Conservation (phyloP, 495 filamentous ascomycete species). For the Venustampulla echinocandica region DNA sequence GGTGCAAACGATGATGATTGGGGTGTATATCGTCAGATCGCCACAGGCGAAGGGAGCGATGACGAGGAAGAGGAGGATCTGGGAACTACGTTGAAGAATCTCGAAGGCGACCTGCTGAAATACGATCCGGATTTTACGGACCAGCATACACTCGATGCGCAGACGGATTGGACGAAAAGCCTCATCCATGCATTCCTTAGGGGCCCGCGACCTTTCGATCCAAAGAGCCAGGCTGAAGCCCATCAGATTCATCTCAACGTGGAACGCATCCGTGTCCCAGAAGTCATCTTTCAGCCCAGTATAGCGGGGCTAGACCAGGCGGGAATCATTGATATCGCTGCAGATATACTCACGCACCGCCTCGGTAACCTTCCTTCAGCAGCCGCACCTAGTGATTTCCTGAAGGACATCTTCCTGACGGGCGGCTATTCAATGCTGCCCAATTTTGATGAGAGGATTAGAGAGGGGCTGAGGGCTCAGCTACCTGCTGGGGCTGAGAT, state of each 20-base stretch:
- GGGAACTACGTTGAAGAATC: slow-evolving; percentile 53
- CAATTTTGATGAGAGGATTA: slow-evolving; percentile 77
- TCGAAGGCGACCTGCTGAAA: slow-evolving; percentile 77
- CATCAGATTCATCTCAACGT: slow-evolving; percentile 93
- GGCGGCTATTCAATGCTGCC: slow-evolving; percentile 85
- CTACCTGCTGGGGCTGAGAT: slow-evolving; percentile 61
- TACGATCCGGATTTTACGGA: slow-evolving; percentile 85
- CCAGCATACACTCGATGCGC: slow-evolving; percentile 81
- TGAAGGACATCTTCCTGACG: slow-evolving; percentile 85
- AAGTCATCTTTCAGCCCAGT: slow-evolving; percentile 85
- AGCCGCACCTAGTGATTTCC: slow-evolving; percentile 50
- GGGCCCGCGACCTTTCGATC: slow-evolving; percentile 79
- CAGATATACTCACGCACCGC: slow-evolving; percentile 74
- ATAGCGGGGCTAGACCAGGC: slow-evolving; percentile 95
- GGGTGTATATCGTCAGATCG: slow-evolving; percentile 89
- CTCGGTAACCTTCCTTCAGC: slow-evolving; percentile 37
- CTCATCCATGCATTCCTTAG: slow-evolving; percentile 82
- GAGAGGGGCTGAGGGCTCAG: slow-evolving; percentile 58
- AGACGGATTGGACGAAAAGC: slow-evolving; percentile 87
- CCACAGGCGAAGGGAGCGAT: slow-evolving; percentile 63
- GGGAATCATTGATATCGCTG: slow-evolving; percentile 80
- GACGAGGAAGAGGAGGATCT: slow-evolving; percentile 77
- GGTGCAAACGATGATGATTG: slow-evolving; percentile 97
- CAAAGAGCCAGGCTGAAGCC: slow-evolving; percentile 66
- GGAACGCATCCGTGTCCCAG: slow-evolving; percentile 91